phyloP scores from a whole-genome alignment of 345 rosid genomes.

The Xanthoceras sorbifolium region DNA sequence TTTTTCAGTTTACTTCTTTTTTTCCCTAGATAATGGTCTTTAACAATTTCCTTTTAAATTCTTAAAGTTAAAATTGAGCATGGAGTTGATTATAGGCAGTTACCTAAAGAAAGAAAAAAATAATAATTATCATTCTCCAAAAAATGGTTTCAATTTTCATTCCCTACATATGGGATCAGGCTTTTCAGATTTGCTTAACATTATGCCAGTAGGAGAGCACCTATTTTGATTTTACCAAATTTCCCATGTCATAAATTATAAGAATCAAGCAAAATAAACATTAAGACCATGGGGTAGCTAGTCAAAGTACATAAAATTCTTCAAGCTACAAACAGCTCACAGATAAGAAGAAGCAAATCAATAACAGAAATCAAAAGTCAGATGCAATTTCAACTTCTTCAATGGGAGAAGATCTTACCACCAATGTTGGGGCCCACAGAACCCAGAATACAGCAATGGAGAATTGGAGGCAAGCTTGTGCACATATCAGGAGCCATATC shows the following conservation, averaged over 20 bases:
- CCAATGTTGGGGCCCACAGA: conserved; percentile 91
- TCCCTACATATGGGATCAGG: background rate
- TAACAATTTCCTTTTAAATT: background rate
- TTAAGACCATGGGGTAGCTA: background rate
- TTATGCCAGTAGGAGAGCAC: background rate
- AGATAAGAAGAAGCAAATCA: conserved; percentile 2
- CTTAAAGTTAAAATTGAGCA: background rate
- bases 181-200: background rate
- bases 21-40: background rate
- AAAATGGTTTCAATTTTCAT: background rate
- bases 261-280: background rate
- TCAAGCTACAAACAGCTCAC: background rate
- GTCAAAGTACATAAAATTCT: conserved; percentile 9
- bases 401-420: conserved; percentile 54
- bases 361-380: conserved; percentile 11
- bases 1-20: background rate
- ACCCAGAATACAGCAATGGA: conserved; percentile 83
- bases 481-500: conserved; percentile 67
- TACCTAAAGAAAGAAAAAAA: background rate
- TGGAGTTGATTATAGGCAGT: background rate
- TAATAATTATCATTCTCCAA: background rate
- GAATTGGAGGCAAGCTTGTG: conserved; percentile 89
- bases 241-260: background rate
- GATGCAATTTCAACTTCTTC: conserved; percentile 8
- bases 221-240: conserved; percentile 3